Conservation (phyloP, 129 eudicot genomes). For the Glebionis coronaria region DNA sequence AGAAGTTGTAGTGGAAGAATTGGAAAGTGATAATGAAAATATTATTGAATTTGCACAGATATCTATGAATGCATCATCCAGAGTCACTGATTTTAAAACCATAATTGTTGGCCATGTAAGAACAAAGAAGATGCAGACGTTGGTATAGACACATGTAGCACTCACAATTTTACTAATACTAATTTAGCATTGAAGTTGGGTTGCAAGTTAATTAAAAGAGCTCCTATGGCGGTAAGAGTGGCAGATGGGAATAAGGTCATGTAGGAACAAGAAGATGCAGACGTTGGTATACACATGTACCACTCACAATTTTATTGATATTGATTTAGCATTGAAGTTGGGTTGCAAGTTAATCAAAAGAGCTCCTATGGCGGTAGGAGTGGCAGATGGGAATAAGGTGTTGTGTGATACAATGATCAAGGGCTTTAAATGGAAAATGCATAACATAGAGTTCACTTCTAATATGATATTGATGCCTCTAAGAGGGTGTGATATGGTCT, state of each 20-base stretch:
- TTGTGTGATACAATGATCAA: not conserved
- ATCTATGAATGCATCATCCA: too few relatives aligned
- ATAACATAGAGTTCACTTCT: not conserved
- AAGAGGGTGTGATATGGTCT: slow-evolving; percentile 11
- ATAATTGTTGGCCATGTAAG: not conserved
- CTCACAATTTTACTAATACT: slow-evolving; percentile 14
- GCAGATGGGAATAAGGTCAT: not conserved
- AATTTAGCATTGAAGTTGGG: slow-evolving; percentile 1
- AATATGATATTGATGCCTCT: not conserved
- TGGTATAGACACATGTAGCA: slow-evolving; percentile 9
- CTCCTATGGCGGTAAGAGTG: not conserved
- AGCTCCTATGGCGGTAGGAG: not conserved
- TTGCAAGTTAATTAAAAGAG: not conserved
- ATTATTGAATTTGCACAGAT: not conserved
- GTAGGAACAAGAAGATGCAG: not conserved
- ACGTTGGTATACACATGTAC: not conserved
- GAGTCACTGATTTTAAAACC: not conserved
- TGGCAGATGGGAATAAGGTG: not conserved
- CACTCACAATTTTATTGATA: slow-evolving; percentile 20
- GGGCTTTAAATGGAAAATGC: slow-evolving; percentile 10
- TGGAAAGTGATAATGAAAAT: not conserved
- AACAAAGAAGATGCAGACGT: not conserved
- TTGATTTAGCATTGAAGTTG: not conserved
- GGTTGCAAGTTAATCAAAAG: not conserved
- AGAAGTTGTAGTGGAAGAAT: too few relatives aligned